Evolutionary conservation across 2,329 filamentous ascomycete genomes (phyloP).

Genomic region (Colletotrichum tabaci): DNA sequence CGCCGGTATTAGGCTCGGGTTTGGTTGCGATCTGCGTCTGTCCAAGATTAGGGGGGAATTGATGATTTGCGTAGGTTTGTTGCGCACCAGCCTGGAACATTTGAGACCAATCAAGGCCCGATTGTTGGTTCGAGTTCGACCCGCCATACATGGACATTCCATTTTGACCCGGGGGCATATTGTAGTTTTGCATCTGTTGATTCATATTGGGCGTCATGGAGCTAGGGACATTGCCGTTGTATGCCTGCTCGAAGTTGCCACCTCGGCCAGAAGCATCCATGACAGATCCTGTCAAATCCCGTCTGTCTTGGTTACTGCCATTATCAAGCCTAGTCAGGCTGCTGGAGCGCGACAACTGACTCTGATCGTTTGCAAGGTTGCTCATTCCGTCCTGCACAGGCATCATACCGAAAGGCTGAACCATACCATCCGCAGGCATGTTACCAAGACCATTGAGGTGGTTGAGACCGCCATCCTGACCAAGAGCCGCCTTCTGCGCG

Average conservation of each 20-base stretch:
- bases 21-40: constrained; percentile 80
- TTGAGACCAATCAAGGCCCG: constrained; percentile 81
- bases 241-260: constrained; percentile 65
- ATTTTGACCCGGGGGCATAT: constrained; percentile 74
- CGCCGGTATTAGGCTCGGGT: constrained; percentile 72
- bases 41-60: constrained; percentile 76
- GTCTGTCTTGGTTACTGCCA: constrained; percentile 69
- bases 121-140: constrained; percentile 73
- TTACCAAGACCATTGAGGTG: constrained; percentile 74
- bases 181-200: constrained; percentile 76
- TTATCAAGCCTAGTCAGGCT: constrained; percentile 73
- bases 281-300: constrained; percentile 68
- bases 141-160: constrained; percentile 75
- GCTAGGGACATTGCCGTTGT: constrained; percentile 70
- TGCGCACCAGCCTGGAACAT: constrained; percentile 84
- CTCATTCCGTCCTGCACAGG: constrained; percentile 71
- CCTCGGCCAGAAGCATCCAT: constrained; percentile 62
- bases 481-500: constrained; percentile 70
- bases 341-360: constrained; percentile 73
- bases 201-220: constrained; percentile 75
- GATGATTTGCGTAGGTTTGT: constrained; percentile 72
- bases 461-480: constrained; percentile 68
- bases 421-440: constrained; percentile 70
- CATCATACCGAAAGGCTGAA: constrained; percentile 70
- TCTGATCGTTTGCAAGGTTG: constrained; percentile 73